Evolutionary conservation across 495 filamentous ascomycete species (phyloP).

Genomic region (Acidiella bohemica): DNA sequence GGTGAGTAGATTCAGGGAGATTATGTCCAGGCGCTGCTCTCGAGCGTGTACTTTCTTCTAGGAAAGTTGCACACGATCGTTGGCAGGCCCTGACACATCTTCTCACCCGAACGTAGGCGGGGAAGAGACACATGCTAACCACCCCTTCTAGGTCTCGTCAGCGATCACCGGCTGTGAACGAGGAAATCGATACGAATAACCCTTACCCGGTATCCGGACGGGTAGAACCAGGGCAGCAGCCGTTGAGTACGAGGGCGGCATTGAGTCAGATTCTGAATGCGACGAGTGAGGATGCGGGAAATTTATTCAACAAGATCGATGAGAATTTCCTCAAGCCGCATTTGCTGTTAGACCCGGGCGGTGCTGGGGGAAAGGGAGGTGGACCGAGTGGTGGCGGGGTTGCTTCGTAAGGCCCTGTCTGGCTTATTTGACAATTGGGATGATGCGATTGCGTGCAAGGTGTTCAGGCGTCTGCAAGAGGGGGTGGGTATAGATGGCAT

Average conservation of each 20-base stretch:
- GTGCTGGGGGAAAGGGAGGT: conserved; percentile 8
- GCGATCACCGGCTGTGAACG: not conserved
- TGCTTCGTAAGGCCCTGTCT: too few species aligned
- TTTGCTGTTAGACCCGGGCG: conserved; percentile 64
- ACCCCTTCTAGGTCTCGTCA: conserved; percentile 20
- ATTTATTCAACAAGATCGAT: conserved; percentile 84
- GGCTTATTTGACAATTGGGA: too few species aligned
- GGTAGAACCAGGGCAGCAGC: conserved; percentile 12
- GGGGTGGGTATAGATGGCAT: too few species aligned
- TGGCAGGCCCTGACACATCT: too few species aligned
- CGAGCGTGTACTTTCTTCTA: too few species aligned
- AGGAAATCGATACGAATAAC: conserved; percentile 13
- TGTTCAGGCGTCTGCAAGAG: too few species aligned
- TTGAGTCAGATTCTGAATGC: conserved; percentile 61
- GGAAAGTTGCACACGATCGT: too few species aligned
- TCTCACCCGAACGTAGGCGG: too few species aligned
- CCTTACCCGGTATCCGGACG: conserved; percentile 25
- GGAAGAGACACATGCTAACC: too few species aligned
- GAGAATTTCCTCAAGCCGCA: conserved; percentile 95
- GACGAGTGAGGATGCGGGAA: conserved; percentile 73
- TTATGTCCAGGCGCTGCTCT: too few species aligned
- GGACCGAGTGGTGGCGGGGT: not conserved
- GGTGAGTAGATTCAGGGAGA: too few species aligned
- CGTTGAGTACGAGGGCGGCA: conserved; percentile 45
- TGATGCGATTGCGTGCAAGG: too few species aligned